Base-by-base conservation (phyloP, 768 basidiomycete species). In the Trametopsis cervina region DNA sequence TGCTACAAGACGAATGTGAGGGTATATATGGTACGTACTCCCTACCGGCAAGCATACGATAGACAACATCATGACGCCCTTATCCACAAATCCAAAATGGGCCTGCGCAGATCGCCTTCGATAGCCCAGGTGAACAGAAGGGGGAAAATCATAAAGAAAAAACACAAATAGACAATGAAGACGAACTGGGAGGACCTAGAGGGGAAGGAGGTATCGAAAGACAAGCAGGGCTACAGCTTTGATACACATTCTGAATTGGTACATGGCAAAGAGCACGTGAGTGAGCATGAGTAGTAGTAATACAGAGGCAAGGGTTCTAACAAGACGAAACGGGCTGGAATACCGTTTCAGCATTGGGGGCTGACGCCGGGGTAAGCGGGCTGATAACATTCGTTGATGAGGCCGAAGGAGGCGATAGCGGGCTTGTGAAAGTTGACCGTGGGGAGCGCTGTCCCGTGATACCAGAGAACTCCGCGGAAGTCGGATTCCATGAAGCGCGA, bases 401-500 rank as follows among this genome's bases (percentile, higher is more conserved):
- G 5, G 44, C 11, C 4, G 50, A 46, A 3, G 44, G 44, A 22
- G 50, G 25, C 5, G 44, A 40, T 9, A 46, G 38, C 6, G 50
- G 44, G 24, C 50, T 42, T 22, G 38, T 20, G 20, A 4, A 5
- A 20, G 4, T 27, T n/a, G 35, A n/a, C 10, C n/a, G 18, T 2
- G 50, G 35, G 11, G 46, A 39, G 46, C 15, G 6, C 26, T 44
- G 23, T 20, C 43, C 22, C 12, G 39, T 39, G 11, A 47, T 15
- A 18, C 42, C 51, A 18, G 10, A 18, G 40, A 40, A 47, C 40
- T 54, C 52, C 12, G 50, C 44, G 9, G 57, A 50, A 25, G 46
- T 53, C 44, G 60, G 60, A 48, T 60, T 73, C 77, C 77, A 78
- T 42, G 77, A 78, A 47, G 71, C 71, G 37, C 77, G 67, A 51